Evolutionary conservation across 78 protist species (phyloP).

Genomic region (Pelomyxa schiedti): DNA sequence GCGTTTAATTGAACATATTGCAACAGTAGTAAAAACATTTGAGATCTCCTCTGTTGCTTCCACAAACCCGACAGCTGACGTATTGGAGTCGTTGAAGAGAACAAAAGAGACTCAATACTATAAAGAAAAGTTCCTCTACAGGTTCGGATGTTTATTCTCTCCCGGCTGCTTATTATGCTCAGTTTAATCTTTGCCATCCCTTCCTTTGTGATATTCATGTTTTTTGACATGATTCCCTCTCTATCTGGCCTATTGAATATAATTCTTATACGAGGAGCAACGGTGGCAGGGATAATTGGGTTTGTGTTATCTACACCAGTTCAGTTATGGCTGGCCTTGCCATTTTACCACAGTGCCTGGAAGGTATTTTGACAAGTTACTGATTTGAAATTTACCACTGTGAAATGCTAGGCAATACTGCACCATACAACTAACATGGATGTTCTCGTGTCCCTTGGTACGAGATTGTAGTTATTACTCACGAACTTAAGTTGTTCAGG

Average conservation of each 20-base stretch:
- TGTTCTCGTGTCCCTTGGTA: conserved; percentile 77
- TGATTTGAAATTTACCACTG: background rate
- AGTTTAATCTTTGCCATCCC: background rate
- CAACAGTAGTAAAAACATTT: no score
- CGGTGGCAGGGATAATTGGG: conserved; percentile 35
- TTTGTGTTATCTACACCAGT: conserved; percentile 47
- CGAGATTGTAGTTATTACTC: no score
- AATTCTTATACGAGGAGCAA: conserved; percentile 13
- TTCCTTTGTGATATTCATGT: background rate
- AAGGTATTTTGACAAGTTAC: background rate
- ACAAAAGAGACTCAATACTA: no score
- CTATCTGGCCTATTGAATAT: background rate
- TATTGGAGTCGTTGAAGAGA: no score
- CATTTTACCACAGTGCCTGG: no score
- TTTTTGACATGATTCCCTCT: background rate
- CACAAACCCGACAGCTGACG: no score
- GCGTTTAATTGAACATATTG: no score
- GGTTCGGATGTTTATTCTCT: background rate
- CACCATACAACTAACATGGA: conserved; percentile 81
- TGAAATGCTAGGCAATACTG: conserved; percentile 43
- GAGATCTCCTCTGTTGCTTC: no score
- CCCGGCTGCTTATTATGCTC: background rate
- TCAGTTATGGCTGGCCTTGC: conserved; percentile 52
- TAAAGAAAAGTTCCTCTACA: no score
- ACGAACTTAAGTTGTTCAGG: no score